These are phyloP conservation scores for Tephrocybe sp. DNA, from an alignment of 768 basidiomycete genomes.

Conservation along the genomic window DNA sequence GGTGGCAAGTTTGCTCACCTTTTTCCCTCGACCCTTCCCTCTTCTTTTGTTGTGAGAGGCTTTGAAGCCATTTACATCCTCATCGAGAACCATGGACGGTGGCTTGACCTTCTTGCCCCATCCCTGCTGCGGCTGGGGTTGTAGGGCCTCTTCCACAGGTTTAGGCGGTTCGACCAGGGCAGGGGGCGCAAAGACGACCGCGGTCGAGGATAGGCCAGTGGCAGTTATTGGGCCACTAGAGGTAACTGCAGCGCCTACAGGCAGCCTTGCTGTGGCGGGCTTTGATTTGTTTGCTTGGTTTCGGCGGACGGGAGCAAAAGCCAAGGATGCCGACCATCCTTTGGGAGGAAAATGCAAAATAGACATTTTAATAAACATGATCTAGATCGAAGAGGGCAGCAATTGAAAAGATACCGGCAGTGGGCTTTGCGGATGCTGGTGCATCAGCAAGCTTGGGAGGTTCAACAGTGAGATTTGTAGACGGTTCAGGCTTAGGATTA, in stretches of 20 bases:
- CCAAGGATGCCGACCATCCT: conserved; percentile 91
- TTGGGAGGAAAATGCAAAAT: conserved; percentile 33
- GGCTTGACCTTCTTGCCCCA: conserved; percentile 92
- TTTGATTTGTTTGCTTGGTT: conserved; percentile 58
- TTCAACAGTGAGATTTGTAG: conserved; percentile 21
- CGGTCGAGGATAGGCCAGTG: conserved; percentile 46
- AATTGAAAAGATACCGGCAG: conserved; percentile 60
- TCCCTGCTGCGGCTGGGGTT: conserved; percentile 52
- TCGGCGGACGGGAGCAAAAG: conserved; percentile 81
- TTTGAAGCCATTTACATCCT: conserved; percentile 84
- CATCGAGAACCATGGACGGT: conserved; percentile 86
- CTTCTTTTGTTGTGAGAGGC: conserved; percentile 52
- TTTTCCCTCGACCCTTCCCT: conserved; percentile 57
- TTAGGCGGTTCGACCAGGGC: conserved; percentile 43
- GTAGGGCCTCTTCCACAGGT: conserved; percentile 22
- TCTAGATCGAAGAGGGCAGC: conserved; percentile 45
- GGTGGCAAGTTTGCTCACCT: conserved; percentile 37
- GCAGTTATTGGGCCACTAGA: conserved; percentile 29
- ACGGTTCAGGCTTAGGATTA: conserved; percentile 12
- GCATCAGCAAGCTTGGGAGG: conserved; percentile 25
- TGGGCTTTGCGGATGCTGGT: conserved; percentile 37
- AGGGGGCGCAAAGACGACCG: conserved; percentile 71
- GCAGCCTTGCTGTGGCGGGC: conserved; percentile 45
- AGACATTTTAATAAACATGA: conserved; percentile 56
- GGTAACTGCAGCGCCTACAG: conserved; percentile 62